Evolutionary conservation across 495 filamentous ascomycete genomes (phyloP).

Genomic region (Pseudomonodictys pantanalensis): DNA sequence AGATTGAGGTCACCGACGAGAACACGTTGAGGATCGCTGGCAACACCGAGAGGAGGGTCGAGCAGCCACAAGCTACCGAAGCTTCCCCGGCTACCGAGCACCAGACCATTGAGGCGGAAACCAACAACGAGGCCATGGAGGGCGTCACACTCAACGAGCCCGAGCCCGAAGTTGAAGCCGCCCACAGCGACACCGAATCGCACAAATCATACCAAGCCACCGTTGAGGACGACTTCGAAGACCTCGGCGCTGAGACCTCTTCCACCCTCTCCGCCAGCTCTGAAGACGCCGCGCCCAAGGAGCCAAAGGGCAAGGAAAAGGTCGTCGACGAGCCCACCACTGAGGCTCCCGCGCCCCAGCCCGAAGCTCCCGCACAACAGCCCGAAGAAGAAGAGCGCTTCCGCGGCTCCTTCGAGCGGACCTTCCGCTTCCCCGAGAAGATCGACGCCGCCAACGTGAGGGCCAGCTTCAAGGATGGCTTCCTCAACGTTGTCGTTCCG

Average conservation of each 20-base stretch:
- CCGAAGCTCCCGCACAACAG: conserved; percentile 32
- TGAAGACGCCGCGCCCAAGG: not conserved
- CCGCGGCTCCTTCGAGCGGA: conserved; percentile 73
- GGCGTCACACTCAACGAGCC: conserved; percentile 11
- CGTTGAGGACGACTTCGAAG: conserved; percentile 34
- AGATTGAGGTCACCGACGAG: conserved; percentile 31
- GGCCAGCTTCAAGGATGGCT: conserved; percentile 70
- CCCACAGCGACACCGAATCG: conserved; percentile 4
- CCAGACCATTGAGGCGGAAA: conserved; percentile 58
- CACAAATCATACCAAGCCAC: conserved; percentile 34
- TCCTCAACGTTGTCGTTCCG: conserved; percentile 68
- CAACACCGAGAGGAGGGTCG: conserved; percentile 5
- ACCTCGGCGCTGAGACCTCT: conserved; percentile 21
- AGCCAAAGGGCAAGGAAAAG: conserved; percentile 30
- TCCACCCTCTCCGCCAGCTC: conserved; percentile 10
- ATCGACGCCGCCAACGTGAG: conserved; percentile 76
- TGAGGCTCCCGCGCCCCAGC: conserved; percentile 2
- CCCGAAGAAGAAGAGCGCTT: conserved; percentile 67
- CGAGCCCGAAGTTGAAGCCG: not conserved
- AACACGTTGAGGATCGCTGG: conserved; percentile 28
- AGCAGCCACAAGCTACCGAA: conserved; percentile 1
- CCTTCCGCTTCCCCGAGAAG: conserved; percentile 70
- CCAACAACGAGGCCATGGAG: conserved; percentile 26
- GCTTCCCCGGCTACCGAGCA: conserved; percentile 1
- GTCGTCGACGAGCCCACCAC: conserved; percentile 2